Base-by-base conservation (phyloP, 116 monocot genomes). In the Dioscorea cayenensis region DNA sequence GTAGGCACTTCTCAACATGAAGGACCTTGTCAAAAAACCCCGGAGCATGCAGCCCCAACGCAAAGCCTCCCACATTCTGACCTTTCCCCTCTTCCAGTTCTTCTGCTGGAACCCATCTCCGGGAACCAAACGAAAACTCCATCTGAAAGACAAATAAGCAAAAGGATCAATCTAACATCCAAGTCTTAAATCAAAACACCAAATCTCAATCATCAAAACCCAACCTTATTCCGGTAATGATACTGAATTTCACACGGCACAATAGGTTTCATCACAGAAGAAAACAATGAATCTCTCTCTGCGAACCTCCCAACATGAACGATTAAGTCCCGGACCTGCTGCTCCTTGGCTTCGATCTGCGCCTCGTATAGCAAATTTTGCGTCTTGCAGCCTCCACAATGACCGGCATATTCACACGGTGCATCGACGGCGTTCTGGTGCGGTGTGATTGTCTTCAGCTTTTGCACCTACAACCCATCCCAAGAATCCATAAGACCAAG, bases 11-110 rank as follows among this genome's bases (percentile, higher is more conserved):
- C 27, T 86, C 80, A 19, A 96, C 77, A 68, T 92, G 84, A 16
- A 96, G 86, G 37, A 96, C 90, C 86, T 92, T 96, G 77, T 92
- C 96, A 72, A 96, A 96, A 71, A 88, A 90, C 2, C 96, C 90
- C 14, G 96, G 96, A 18, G 86, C 93, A 83, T 96, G 96, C 80
- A 96, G 68, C 51, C 96, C 96, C 66, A 96, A 83, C 43, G 93
- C 82, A 79, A 28, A 80, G 28, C 60, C 84, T 65, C 49, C 75
- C 58, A 71, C 71, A 71, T 28, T 29, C 65, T 35, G 66, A 51
- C 70, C 77, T 51, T 72, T 28, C 49, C 73, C 76, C 64, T 13
- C 64, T 13, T 5, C 61, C 43, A 73, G 38, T 21, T 62, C 81
- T 37, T 78, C 82, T 35, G 28, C 71, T 12, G 86, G 88, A 48